These are phyloP conservation scores for Cajanus cajan DNA, from an alignment of 306 rosid genomes.

Conservation along the genomic window DNA sequence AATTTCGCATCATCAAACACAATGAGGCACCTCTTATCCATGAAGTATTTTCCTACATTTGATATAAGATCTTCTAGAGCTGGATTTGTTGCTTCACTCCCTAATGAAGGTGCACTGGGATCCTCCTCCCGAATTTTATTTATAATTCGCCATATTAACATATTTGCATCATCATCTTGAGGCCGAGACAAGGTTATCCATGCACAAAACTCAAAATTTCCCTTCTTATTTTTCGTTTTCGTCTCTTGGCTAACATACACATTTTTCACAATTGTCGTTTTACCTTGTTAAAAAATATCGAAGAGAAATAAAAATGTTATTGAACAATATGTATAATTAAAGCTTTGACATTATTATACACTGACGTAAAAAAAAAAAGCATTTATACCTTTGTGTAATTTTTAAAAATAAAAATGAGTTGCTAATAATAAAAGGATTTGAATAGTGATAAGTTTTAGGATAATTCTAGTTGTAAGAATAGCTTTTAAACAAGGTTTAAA, in stretches of 20 bases:
- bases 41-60: not conserved
- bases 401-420: no score
- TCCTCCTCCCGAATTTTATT: not conserved
- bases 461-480: no score
- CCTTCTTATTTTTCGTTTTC: not conserved
- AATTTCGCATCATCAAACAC: not conserved
- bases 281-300: not conserved
- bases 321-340: not conserved
- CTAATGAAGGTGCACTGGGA: not conserved
- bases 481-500: no score
- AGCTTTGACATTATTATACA: no score
- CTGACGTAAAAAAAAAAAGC: no score
- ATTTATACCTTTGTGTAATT: no score
- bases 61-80: not conserved
- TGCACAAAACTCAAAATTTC: not conserved
- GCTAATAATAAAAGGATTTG: no score
- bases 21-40: not conserved
- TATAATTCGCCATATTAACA: not conserved
- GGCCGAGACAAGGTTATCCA: not conserved
- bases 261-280: not conserved
- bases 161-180: not conserved
- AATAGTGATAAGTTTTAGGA: no score
- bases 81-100: not conserved
- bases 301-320: no score
- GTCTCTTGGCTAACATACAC: not conserved